Base-by-base conservation (phyloP, 2,329 filamentous ascomycete genomes). In the Capronia coronata region DNA sequence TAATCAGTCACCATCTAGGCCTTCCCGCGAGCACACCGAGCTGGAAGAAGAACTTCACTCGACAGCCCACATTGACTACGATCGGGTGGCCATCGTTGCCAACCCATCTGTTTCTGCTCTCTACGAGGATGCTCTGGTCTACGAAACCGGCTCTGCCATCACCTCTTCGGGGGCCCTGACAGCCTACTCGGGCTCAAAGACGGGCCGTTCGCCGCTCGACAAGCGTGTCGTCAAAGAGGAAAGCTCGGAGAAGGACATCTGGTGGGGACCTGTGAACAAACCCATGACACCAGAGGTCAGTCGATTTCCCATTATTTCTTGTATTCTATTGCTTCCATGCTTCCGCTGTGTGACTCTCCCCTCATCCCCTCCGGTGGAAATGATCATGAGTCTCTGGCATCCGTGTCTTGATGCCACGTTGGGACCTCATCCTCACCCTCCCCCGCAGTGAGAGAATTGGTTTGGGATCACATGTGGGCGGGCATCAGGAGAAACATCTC, bases 181-280 rank as follows among this genome's bases (percentile, higher is more conserved):
- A 57, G 93, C 93, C 66, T 98, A 96, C 79, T 97, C 93, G 40
- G 93, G 93, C 64, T 87, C 89, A 64, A 98, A 98, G 82, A 98
- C 93, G 55, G 93, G 93, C 56, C 89, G 93, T 60, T 98, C 93
- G 55, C 93, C 93, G 19, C 83, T 87, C 48, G 93, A 98, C 75
- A 98, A 98, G 84, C 85, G 93, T 69, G 87, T 98, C 67, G 93
- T 98, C 67, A 82, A 94, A 75, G 93, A 98, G 71, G 75, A 83
- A 52, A 77, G 82, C 56, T 97, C 93, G 59, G 84, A 95, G 70
- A 84, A 93, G 49, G 82, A 98, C 55, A 80, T 98, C 65, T 98
- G 93, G 93, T 97, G 93, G 93, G 93, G 93, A 65, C 91, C 93
- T 49, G 93, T 98, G 62, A 98, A 98, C 80, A 97, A 97, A 82